Conservation (phyloP, 2,329 filamentous ascomycete genomes). For the Diaporthe vaccinii region DNA sequence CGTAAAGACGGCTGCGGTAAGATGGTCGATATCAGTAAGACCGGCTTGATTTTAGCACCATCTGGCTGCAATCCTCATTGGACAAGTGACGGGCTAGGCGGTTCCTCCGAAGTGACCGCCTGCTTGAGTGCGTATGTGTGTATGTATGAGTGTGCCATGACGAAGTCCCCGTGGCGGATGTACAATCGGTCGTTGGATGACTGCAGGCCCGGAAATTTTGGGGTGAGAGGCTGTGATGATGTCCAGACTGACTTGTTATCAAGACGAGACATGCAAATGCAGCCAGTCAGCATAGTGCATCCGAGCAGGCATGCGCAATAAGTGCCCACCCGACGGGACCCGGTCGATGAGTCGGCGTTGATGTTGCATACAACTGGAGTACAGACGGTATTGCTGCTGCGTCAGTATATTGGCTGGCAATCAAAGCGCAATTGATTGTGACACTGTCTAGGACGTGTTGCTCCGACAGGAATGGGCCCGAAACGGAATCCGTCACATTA, state of each 20-base stretch:
- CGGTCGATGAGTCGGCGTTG: neutral
- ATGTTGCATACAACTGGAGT: neutral
- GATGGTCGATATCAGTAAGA: neutral
- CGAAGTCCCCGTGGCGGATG: neutral
- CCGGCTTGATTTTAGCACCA: neutral
- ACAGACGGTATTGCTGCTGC: neutral
- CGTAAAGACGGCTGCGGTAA: neutral
- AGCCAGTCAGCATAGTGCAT: neutral
- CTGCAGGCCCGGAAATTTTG: neutral
- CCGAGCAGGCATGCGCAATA: constrained; percentile 2
- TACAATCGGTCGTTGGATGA: neutral
- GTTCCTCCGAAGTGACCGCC: neutral
- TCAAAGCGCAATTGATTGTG: constrained; percentile 18
- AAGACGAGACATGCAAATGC: neutral
- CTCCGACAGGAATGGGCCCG: constrained; percentile 23
- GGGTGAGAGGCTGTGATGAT: neutral
- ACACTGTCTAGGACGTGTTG: constrained; percentile 2
- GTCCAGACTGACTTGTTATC: neutral
- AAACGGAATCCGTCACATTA: neutral
- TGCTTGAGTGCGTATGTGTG: neutral
- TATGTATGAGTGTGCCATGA: neutral
- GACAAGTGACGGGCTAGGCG: neutral
- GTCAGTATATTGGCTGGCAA: constrained; percentile 19
- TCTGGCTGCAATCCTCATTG: neutral
- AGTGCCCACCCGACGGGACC: constrained; percentile 7